Evolutionary conservation across 2,329 filamentous ascomycete genomes (phyloP), one percentile per base, ranked within the genome.

Genomic region (Juglanconis juglandina): DNA sequence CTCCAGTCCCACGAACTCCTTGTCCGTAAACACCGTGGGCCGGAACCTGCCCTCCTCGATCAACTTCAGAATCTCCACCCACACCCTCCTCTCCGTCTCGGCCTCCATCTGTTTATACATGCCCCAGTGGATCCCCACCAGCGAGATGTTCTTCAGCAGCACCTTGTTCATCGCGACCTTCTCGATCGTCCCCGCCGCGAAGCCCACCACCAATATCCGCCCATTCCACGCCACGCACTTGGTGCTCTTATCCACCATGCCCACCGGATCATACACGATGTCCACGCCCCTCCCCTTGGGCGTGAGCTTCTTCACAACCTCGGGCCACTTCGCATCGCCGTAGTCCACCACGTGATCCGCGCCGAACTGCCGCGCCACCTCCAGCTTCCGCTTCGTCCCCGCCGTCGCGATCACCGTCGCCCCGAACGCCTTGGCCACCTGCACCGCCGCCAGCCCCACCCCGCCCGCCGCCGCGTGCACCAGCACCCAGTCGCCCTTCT

Each of bases 151-250:
- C 83, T 97, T 98, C 67, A 98, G 77, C 64, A 97, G 76, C 33
- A 97, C 91, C 73, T 94, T 88, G 74, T 98, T 98, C 79, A 96
- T 87, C 11, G 92, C 90, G 47, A 98, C 86, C 77, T 95, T 96
- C 76, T 98, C 94, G 66, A 97, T 96, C 54, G 80, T 81, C 0
- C 91, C 91, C 0, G 87, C 90, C 0, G 93, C 92, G 71, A 97
- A 98, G 0, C 94, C 94, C 66, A 98, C 88, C 5, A 98, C 86
- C 48, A 97, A 77, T 58, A 98, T 82, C 11, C 93, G 84, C 1
- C 91, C 94, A 73, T 96, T 96, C 93, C 92, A 98, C 3, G 92
- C 90, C 3, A 89, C 91, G 77, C 94, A 97, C 76, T 96, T 96
- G 67, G 93, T 90, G 67, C 88, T 92, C 71, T 87, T 83, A 66